Evolutionary conservation across 371 early-diverging fungal genomes (phyloP), one percentile per base, ranked within the genome.

Genomic region (Syncephalastrum racemosum): DNA sequence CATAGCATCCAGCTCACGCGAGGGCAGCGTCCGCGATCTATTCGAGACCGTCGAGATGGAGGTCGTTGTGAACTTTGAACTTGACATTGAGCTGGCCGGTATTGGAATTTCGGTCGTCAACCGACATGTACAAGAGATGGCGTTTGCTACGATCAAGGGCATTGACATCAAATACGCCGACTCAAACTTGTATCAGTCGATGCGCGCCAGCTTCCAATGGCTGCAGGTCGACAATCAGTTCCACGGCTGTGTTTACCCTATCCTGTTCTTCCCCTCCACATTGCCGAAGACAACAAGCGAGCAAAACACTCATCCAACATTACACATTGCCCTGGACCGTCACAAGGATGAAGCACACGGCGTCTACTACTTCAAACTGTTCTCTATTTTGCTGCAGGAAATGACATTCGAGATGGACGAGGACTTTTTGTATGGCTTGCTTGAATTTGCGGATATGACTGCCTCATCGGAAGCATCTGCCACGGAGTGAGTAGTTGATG

Each of bases 161-260:
- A 60, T 94, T 16, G 76, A 73, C 50, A 64, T 94, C 52, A 81
- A 80, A 44, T 86, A 76, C 45, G 81, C 80, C 1, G 94, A 93
- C 55, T 84, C 89, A 0, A 81, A 82, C 15, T 66, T 82, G 51
- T 84, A 84, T 58, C 84, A 86, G 59, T 84, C 86, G 1, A 50
- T 87, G 5, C 73, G 80, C 45, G 70, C 88, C 42, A 68, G 77
- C 31, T 71, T 90, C 39, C 84, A 85, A 46, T 95, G 94, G 95
- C 56, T 95, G 2, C 94, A 77, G 65, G 71, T 94, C 43, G 96
- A 95, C 70, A 93, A 95, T 64, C 95, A 95, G 66, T 66, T 91
- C 4, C 81, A 83, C 45, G 85, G 84, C 4, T 78, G 87, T 0
- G 64, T 82, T 14, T 89, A 87, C 53, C 93, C 94, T 0, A 94